These are phyloP conservation scores for Cryptococcus jaspeensis DNA, from an alignment of 1,284 basidiomycete genomes.

Conservation along the genomic window DNA sequence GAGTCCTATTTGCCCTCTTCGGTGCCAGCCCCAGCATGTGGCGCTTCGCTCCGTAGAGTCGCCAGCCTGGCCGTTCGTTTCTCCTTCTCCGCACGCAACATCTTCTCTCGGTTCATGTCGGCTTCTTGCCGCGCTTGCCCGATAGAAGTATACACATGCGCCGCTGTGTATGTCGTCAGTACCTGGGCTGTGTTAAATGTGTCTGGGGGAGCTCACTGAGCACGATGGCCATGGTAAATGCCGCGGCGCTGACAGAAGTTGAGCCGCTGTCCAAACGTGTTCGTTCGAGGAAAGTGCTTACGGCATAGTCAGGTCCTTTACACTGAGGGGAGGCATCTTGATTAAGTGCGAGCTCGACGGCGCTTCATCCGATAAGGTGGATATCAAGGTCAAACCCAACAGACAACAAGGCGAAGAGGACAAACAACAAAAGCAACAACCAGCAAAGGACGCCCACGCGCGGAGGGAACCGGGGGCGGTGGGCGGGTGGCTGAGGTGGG, in stretches of 20 bases:
- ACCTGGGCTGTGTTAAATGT: too few species aligned
- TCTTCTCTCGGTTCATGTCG: constrained; percentile 22
- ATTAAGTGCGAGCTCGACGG: neutral
- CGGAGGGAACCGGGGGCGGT: too few species aligned
- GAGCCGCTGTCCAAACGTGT: neutral
- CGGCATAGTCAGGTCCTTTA: constrained; percentile 35
- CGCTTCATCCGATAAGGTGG: neutral
- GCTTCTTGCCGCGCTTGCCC: constrained; percentile 27
- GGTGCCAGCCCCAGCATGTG: neutral
- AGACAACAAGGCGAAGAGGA: too few species aligned
- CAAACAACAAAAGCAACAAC: too few species aligned
- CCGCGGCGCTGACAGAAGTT: constrained; percentile 19
- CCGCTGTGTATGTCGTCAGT: constrained; percentile 7
- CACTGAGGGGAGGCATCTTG: constrained; percentile 29
- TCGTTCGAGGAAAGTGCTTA: constrained; percentile 8
- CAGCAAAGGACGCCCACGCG: too few species aligned
- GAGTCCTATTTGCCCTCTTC: too few species aligned
- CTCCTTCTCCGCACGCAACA: constrained; percentile 10
- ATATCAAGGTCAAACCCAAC: too few species aligned
- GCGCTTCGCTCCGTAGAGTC: neutral
- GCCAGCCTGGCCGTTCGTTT: neutral
- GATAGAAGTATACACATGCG: constrained; percentile 34
- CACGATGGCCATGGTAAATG: constrained; percentile 38
- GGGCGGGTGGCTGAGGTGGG: neutral
- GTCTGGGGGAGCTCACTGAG: constrained; percentile 26